Percentiles rank a stretch among this genome's conserved stretches.
Conservation (phyloP, 371 early-diverging fungal genomes). For the Apophysomyces elegans region DNA sequence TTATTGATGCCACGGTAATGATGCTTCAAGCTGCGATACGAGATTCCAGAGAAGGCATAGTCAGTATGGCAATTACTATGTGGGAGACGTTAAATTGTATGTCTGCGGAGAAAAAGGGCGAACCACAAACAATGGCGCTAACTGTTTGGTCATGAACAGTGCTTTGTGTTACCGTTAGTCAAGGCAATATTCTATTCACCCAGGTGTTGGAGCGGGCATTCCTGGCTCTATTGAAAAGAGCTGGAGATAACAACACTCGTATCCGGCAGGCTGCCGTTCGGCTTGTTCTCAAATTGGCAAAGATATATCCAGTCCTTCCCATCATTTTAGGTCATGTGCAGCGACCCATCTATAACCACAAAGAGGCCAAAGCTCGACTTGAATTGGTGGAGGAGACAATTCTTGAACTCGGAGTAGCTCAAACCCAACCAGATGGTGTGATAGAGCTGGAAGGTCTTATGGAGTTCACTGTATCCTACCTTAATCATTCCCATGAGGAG, state of each 20-base stretch:
- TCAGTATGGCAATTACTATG: conserved; percentile 51
- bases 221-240: conserved; percentile 53
- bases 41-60: conserved; percentile 68
- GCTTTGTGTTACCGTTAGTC: neutral
- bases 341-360: conserved; percentile 29
- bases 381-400: conserved; percentile 57
- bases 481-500: conserved; percentile 64
- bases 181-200: neutral
- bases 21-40: conserved; percentile 62
- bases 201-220: conserved; percentile 47
- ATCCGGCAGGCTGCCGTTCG: conserved; percentile 49
- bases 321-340: conserved; percentile 45
- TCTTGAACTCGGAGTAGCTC: conserved; percentile 52
- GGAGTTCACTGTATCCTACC: conserved; percentile 56
- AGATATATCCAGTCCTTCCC: conserved; percentile 49
- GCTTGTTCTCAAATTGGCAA: conserved; percentile 53
- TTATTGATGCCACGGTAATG: conserved; percentile 62
- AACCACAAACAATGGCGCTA: neutral
- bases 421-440: conserved; percentile 6
- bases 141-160: neutral
- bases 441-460: conserved; percentile 47
- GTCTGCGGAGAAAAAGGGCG: neutral
- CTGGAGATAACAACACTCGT: conserved; percentile 62
- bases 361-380: conserved; percentile 36
- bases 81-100: conserved; percentile 65